phyloP scores from a whole-genome alignment of 257 asterid genomes.

The Nicotiana paniculata region DNA sequence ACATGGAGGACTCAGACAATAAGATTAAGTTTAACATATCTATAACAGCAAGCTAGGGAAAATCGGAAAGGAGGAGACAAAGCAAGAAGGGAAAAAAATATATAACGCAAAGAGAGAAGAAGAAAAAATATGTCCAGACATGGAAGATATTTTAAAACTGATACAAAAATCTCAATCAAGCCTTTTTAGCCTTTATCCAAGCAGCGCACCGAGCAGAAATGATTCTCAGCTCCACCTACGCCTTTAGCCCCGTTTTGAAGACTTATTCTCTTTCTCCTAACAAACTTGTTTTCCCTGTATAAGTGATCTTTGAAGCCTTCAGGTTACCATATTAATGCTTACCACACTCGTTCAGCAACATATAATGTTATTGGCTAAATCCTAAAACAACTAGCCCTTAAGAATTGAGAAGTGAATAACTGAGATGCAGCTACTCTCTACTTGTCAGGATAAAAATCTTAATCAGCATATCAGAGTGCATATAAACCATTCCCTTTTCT shows the following conservation, averaged over 20 bases:
- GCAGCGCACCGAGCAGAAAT: background rate
- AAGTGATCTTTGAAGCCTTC: background rate
- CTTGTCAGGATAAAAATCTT: background rate
- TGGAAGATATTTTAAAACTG: background rate
- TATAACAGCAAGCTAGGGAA: background rate
- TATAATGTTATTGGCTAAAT: background rate
- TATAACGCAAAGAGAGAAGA: background rate
- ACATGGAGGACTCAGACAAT: background rate
- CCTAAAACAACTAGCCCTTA: background rate
- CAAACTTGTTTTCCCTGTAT: background rate
- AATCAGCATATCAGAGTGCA: background rate
- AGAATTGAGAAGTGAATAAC: background rate
- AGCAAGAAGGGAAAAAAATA: background rate
- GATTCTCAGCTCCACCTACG: background rate
- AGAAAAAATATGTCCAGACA: background rate
- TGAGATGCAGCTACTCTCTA: background rate
- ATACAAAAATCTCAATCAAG: background rate
- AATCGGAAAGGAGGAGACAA: background rate
- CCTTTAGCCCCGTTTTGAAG: background rate
- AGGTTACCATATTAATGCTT: background rate
- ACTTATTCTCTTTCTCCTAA: background rate
- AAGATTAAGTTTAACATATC: background rate
- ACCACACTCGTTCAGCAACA: background rate
- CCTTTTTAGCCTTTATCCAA: background rate
- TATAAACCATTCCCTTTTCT: background rate